Percentiles rank a stretch among this genome's conserved stretches.
phyloP scores from a whole-genome alignment of 495 filamentous ascomycete species.

The Clohesyomyces aquaticus region DNA sequence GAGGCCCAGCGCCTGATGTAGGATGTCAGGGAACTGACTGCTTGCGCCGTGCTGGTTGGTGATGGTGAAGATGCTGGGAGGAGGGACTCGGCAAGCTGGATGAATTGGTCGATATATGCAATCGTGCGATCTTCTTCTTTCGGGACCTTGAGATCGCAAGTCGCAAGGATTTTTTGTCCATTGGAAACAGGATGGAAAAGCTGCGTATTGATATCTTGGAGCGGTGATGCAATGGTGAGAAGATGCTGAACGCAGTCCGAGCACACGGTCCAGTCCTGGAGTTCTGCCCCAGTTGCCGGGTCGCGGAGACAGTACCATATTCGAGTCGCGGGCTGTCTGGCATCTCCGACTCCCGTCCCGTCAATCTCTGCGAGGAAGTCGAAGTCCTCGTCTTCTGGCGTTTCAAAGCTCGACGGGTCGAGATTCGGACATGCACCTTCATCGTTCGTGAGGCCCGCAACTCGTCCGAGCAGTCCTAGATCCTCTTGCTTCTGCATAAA shows the following conservation, averaged over 20 bases:
- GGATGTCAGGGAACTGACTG: not conserved
- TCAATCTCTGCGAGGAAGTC: too few species aligned
- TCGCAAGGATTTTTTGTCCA: slow-evolving; percentile 1
- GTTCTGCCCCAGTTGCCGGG: not conserved
- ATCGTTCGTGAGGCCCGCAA: not conserved
- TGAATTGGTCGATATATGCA: slow-evolving; percentile 9
- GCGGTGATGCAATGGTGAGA: not conserved
- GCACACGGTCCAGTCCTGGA: slow-evolving; percentile 14
- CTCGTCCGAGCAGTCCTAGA: not conserved
- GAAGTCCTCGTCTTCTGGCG: too few species aligned
- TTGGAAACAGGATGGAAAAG: not conserved
- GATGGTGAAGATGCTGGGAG: too few species aligned
- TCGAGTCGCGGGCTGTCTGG: not conserved
- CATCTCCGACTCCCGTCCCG: too few species aligned
- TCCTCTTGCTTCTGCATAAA: not conserved
- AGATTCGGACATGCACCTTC: slow-evolving; percentile 16
- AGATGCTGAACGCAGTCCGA: slow-evolving; percentile 9
- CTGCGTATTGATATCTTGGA: slow-evolving; percentile 5
- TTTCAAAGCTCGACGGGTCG: not conserved
- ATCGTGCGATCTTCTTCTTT: not conserved
- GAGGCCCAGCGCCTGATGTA: slow-evolving; percentile 9
- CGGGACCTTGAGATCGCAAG: slow-evolving; percentile 11
- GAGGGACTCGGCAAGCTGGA: slow-evolving; percentile 3
- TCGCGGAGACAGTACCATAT: slow-evolving; percentile 5
- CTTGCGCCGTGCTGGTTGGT: not conserved